phyloP scores from a whole-genome alignment of 345 rosid genomes.

The rapeseed (Brassica napus) region DNA sequence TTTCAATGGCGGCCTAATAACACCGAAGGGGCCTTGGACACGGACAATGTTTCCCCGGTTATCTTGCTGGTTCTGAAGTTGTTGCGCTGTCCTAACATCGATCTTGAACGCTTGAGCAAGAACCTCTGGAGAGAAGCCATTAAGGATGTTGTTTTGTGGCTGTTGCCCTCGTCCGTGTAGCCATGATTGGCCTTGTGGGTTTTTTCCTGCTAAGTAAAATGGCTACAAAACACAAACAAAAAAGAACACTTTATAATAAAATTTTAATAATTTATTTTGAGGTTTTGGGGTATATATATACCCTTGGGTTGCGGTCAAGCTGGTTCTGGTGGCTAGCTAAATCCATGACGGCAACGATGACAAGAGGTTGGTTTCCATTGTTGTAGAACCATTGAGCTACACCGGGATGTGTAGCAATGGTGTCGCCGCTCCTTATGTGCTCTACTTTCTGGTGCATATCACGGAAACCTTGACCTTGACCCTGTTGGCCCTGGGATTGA shows the following conservation, averaged over 20 bases:
- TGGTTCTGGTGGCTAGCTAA: constrained; percentile 53
- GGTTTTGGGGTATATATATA: not conserved
- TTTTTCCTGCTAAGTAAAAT: constrained; percentile 65
- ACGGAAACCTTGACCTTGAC: constrained; percentile 29
- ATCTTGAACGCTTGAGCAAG: constrained; percentile 58
- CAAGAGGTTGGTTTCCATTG: constrained; percentile 49
- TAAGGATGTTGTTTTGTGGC: constrained; percentile 41
- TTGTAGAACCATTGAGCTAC: constrained; percentile 61
- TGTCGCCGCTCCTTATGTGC: constrained; percentile 53
- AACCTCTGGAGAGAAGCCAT: constrained; percentile 45
- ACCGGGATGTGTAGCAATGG: constrained; percentile 56
- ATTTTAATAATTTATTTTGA: not conserved
- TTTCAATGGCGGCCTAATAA: constrained; percentile 48
- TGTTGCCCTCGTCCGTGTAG: constrained; percentile 18
- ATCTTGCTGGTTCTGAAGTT: constrained; percentile 47
- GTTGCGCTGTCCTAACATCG: constrained; percentile 37
- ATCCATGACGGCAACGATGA: constrained; percentile 48
- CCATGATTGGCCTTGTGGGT: constrained; percentile 45
- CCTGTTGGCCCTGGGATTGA: not conserved
- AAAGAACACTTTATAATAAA: not conserved
- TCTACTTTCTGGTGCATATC: constrained; percentile 68
- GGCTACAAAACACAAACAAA: constrained; percentile 31
- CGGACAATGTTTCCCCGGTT: constrained; percentile 57
- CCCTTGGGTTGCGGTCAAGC: constrained; percentile 45
- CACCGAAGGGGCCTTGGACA: constrained; percentile 44